Evolutionary conservation across 2,329 filamentous ascomycete genomes (phyloP).

Genomic region (Thielaviopsis populi): DNA sequence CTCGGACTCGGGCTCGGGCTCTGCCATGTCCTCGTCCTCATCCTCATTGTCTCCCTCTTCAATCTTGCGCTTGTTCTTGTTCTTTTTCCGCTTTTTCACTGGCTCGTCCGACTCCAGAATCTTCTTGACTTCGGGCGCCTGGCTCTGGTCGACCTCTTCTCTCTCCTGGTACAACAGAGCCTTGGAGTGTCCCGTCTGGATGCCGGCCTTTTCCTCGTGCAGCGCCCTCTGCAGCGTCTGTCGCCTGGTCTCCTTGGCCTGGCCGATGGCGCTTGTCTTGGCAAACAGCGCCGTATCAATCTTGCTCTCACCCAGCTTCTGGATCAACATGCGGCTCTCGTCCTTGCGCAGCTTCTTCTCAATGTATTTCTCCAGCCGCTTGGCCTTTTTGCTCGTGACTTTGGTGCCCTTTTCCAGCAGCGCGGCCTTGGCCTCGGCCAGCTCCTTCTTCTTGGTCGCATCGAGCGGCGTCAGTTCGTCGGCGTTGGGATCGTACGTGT

Average conservation of each 20-base stretch:
- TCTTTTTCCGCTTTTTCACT: conserved; percentile 22
- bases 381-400: conserved; percentile 49
- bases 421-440: conserved; percentile 39
- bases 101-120: conserved; percentile 22
- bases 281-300: conserved; percentile 69
- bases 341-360: conserved; percentile 92
- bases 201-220: conserved; percentile 49
- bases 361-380: conserved; percentile 53
- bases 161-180: conserved; percentile 37
- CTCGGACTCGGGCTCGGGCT: conserved; percentile 14
- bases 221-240: conserved; percentile 50
- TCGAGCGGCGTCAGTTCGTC: conserved; percentile 29
- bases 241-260: conserved; percentile 53
- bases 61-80: conserved; percentile 18
- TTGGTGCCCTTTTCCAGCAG: conserved; percentile 42
- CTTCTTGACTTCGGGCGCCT: conserved; percentile 10
- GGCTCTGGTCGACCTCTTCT: conserved; percentile 14
- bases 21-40: background rate
- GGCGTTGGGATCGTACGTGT: conserved; percentile 24
- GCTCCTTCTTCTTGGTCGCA: conserved; percentile 27
- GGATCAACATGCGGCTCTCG: conserved; percentile 70
- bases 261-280: conserved; percentile 64
- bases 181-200: conserved; percentile 33
- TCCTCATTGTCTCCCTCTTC: conserved; percentile 5
- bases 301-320: conserved; percentile 63